Conservation (phyloP, 345 rosid genomes). For the Aegle marmelos region DNA sequence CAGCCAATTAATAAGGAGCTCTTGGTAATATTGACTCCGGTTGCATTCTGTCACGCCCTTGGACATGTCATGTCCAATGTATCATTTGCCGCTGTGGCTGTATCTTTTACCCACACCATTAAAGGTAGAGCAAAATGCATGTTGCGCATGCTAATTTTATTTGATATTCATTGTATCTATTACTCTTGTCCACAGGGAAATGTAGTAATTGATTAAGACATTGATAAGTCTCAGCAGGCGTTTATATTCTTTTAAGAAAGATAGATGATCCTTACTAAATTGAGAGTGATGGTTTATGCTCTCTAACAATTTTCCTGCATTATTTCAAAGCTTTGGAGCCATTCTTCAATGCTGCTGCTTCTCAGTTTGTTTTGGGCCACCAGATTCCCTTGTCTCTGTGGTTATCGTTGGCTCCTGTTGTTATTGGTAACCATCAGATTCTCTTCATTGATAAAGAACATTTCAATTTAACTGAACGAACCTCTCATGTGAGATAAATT, state of each 20-base stretch:
- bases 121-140: slow-evolving; percentile 32
- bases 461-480: not conserved
- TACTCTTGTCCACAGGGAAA: not conserved
- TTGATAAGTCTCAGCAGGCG: not conserved
- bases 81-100: slow-evolving; percentile 61
- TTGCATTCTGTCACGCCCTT: slow-evolving; percentile 50
- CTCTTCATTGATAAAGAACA: not conserved
- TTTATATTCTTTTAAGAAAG: not conserved
- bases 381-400: slow-evolving; percentile 46
- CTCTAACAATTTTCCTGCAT: slow-evolving; percentile 5
- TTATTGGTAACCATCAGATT: slow-evolving; percentile 31
- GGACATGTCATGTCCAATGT: slow-evolving; percentile 60
- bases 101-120: slow-evolving; percentile 50
- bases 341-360: slow-evolving; percentile 52
- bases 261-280: not conserved
- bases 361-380: slow-evolving; percentile 51
- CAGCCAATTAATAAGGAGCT: slow-evolving; percentile 45
- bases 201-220: not conserved
- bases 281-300: not conserved
- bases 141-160: not conserved
- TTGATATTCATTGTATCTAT: not conserved
- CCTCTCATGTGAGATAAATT: not conserved
- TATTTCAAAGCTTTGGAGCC: slow-evolving; percentile 46
- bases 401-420: slow-evolving; percentile 54
- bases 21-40: slow-evolving; percentile 39